phyloP scores from a whole-genome alignment of 2,329 filamentous ascomycete genomes.

The Xylaria polymorpha region DNA sequence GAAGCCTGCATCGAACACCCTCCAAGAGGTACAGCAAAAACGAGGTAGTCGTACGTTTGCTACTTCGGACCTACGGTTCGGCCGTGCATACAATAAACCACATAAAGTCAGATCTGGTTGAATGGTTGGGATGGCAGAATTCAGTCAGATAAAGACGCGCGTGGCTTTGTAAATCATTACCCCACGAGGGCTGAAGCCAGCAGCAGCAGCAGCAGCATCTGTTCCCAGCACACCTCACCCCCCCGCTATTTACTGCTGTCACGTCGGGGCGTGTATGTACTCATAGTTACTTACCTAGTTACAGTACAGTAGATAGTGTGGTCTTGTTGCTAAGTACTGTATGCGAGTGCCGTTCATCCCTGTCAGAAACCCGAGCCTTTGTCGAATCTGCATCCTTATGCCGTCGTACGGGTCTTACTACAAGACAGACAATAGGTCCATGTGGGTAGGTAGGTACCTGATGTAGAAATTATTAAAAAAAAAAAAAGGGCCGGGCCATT shows the following conservation, averaged over 20 bases:
- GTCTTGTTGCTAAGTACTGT: too few relatives aligned
- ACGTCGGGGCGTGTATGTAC: constrained; percentile 7
- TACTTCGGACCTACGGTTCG: constrained; percentile 11
- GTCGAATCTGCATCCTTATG: not conserved
- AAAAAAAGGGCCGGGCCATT: not conserved
- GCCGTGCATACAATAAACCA: constrained; percentile 25
- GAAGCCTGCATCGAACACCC: constrained; percentile 4
- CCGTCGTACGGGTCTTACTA: too few relatives aligned
- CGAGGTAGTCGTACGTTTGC: constrained; percentile 16
- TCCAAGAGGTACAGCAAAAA: constrained; percentile 4
- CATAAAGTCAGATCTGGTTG: constrained; percentile 21
- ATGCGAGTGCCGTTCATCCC: too few relatives aligned
- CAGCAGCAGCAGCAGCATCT: too few relatives aligned
- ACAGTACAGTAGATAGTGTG: too few relatives aligned
- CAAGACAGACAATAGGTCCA: too few relatives aligned
- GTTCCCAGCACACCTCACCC: not conserved
- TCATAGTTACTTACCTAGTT: too few relatives aligned
- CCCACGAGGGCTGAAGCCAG: constrained; percentile 19
- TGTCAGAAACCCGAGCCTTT: not conserved
- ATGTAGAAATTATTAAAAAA: not conserved
- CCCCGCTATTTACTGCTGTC: constrained; percentile 7
- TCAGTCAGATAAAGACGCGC: constrained; percentile 26
- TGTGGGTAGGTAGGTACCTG: not conserved
- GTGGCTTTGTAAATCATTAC: constrained; percentile 33
- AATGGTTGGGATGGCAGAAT: constrained; percentile 9